Conservation (phyloP, 2,329 filamentous ascomycete species). For the Ceratocystis smalleyi region DNA sequence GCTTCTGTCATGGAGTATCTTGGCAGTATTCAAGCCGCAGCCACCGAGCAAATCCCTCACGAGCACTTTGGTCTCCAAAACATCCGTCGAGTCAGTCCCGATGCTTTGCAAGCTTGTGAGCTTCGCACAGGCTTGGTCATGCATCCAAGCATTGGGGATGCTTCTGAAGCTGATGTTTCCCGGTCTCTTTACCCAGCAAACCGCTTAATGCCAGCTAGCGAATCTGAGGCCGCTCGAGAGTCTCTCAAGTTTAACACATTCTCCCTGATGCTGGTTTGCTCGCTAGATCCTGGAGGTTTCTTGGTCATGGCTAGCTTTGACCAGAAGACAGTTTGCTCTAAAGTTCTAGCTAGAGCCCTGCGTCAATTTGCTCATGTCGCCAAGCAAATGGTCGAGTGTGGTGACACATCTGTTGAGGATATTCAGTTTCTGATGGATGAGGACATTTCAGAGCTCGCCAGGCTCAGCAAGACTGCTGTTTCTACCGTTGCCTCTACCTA, state of each 20-base stretch:
- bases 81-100: slow-evolving; percentile 40
- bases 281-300: slow-evolving; percentile 39
- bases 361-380: slow-evolving; percentile 37
- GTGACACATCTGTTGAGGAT: slow-evolving; percentile 23
- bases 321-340: slow-evolving; percentile 38
- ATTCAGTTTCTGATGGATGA: slow-evolving; percentile 24
- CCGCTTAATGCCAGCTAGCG: slow-evolving; percentile 38
- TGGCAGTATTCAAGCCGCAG: slow-evolving; percentile 39
- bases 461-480: slow-evolving; percentile 21
- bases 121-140: slow-evolving; percentile 40
- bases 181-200: slow-evolving; percentile 28
- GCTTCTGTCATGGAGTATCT: slow-evolving; percentile 36
- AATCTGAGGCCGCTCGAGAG: slow-evolving; percentile 42
- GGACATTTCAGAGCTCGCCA: slow-evolving; percentile 24
- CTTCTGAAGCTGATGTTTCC: slow-evolving; percentile 18
- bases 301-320: slow-evolving; percentile 50
- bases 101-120: slow-evolving; percentile 40
- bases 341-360: slow-evolving; percentile 38
- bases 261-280: slow-evolving; percentile 50
- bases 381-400: slow-evolving; percentile 32
- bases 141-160: slow-evolving; percentile 28
- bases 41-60: slow-evolving; percentile 43
- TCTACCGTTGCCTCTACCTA: slow-evolving; percentile 20
- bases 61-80: slow-evolving; percentile 48
- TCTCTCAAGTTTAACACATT: slow-evolving; percentile 45